phyloP scores from a whole-genome alignment of 805 yeast species.

The Kluyveromyces starmeri region DNA sequence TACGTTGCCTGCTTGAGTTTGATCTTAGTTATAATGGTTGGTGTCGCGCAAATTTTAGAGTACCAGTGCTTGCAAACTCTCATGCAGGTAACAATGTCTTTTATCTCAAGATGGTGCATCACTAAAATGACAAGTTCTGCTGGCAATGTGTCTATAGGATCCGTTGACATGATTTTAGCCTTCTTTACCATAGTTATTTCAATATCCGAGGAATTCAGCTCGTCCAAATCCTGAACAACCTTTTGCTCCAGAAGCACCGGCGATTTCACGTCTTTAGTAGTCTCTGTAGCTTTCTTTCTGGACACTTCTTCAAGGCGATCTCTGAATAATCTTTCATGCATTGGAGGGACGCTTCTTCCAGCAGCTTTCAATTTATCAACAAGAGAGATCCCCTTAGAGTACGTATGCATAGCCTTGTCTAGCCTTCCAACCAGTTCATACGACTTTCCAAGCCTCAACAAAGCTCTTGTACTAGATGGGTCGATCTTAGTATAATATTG shows the following conservation, averaged over 20 bases:
- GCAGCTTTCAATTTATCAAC: not conserved
- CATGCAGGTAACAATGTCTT: slow-evolving; percentile 14
- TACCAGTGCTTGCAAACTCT: slow-evolving; percentile 20
- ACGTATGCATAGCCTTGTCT: not conserved
- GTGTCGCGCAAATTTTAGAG: slow-evolving; percentile 11
- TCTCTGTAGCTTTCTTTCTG: not conserved
- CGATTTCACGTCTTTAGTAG: not conserved
- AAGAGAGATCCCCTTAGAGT: not conserved
- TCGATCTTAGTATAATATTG: slow-evolving; percentile 3
- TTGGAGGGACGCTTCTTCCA: not conserved
- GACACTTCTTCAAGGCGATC: not conserved
- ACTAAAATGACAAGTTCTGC: slow-evolving; percentile 19
- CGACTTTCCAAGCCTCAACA: slow-evolving; percentile 2
- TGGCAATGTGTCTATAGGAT: slow-evolving; percentile 19
- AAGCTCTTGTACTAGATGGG: slow-evolving; percentile 1
- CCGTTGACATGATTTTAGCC: slow-evolving; percentile 2
- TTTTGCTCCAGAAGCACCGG: not conserved
- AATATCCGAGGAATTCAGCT: slow-evolving; percentile 5
- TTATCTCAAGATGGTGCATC: slow-evolving; percentile 12
- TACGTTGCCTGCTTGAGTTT: slow-evolving; percentile 12
- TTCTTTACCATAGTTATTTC: not conserved
- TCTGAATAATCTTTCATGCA: not conserved
- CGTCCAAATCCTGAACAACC: not conserved
- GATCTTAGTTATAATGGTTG: slow-evolving; percentile 15
- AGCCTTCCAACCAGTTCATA: not conserved